Evolutionary conservation across 2,329 filamentous ascomycete genomes (phyloP).

Genomic region (Aspergillus sp.): DNA sequence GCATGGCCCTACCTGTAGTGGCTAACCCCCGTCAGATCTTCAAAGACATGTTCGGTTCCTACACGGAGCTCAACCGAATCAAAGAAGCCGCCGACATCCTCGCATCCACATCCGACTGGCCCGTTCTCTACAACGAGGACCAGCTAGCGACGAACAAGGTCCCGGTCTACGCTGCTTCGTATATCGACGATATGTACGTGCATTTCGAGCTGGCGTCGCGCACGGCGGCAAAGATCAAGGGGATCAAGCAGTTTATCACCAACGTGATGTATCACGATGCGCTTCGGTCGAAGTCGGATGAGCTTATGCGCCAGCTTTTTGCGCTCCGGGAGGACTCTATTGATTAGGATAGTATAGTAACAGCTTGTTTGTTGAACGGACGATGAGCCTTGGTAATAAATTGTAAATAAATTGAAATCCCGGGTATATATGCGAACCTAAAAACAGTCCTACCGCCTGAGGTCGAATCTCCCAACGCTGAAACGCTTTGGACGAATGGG

Average conservation of each 20-base stretch:
- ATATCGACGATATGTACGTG: slow-evolving; percentile 87
- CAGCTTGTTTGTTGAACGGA: not conserved
- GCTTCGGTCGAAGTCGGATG: slow-evolving; percentile 60
- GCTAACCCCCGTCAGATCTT: slow-evolving; percentile 46
- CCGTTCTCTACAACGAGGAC: slow-evolving; percentile 62
- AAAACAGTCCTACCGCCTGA: not conserved
- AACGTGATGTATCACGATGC: slow-evolving; percentile 85
- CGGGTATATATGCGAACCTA: slow-evolving; percentile 2
- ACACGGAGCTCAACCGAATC: slow-evolving; percentile 63
- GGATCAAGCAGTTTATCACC: slow-evolving; percentile 71
- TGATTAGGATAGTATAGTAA: slow-evolving; percentile 36
- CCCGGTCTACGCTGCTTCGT: slow-evolving; percentile 76
- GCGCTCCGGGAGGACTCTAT: slow-evolving; percentile 61
- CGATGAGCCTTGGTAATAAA: not conserved
- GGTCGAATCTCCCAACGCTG: not conserved
- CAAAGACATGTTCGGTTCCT: slow-evolving; percentile 73
- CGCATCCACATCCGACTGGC: slow-evolving; percentile 61
- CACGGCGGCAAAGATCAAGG: slow-evolving; percentile 65
- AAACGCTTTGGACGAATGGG: too few species aligned
- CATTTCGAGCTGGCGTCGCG: slow-evolving; percentile 64
- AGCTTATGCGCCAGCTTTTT: slow-evolving; percentile 69
- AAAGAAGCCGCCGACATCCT: slow-evolving; percentile 60
- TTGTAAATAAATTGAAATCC: not conserved
- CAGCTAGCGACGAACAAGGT: slow-evolving; percentile 69
- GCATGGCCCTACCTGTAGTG: slow-evolving; percentile 1